A percentile compares a stretch with the other conserved stretches of the same genome.
Conservation (phyloP, 441 rosid genomes). For the Melastoma candidum region DNA sequence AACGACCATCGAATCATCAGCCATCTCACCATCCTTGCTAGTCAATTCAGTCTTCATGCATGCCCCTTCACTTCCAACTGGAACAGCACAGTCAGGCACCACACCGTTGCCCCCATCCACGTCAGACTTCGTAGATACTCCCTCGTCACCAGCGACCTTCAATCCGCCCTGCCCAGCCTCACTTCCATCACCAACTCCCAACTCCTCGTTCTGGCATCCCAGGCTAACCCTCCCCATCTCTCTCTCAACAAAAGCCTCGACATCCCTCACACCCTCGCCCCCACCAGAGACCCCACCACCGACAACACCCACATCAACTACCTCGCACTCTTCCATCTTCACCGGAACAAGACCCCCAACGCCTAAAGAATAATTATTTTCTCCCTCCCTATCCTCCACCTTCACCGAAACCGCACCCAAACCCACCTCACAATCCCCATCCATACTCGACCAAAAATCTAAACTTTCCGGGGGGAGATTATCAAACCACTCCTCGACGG, state of each 20-base stretch:
- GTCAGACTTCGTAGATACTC: no score
- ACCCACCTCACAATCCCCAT: no score
- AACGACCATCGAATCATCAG: conserved; percentile 2
- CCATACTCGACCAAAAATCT: no score
- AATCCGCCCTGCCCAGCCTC: conserved; percentile 12
- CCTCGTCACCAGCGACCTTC: no score
- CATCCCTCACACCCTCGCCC: conserved; percentile 17
- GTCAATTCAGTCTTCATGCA: conserved; percentile 15
- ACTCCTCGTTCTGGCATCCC: conserved; percentile 10
- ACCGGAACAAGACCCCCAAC: conserved; percentile 20
- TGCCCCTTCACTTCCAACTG: conserved; percentile 2
- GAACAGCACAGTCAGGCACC: conserved; percentile 4
- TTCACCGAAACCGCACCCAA: no score
- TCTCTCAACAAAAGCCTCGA: conserved; percentile 38
- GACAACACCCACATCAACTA: conserved; percentile 19
- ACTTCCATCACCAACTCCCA: conserved; percentile 27
- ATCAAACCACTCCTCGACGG: no score
- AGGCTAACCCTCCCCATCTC: conserved; percentile 27
- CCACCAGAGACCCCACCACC: conserved; percentile 25
- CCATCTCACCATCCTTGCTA: conserved; percentile 8
- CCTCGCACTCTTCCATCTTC: conserved; percentile 24
- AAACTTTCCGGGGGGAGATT: no score
- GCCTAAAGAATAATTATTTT: no score
- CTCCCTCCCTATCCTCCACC: no score
- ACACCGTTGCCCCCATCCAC: conserved; percentile 15